These are phyloP conservation scores for Annulohypoxylon bovei DNA, from an alignment of 495 filamentous ascomycete genomes.

Conservation along the genomic window DNA sequence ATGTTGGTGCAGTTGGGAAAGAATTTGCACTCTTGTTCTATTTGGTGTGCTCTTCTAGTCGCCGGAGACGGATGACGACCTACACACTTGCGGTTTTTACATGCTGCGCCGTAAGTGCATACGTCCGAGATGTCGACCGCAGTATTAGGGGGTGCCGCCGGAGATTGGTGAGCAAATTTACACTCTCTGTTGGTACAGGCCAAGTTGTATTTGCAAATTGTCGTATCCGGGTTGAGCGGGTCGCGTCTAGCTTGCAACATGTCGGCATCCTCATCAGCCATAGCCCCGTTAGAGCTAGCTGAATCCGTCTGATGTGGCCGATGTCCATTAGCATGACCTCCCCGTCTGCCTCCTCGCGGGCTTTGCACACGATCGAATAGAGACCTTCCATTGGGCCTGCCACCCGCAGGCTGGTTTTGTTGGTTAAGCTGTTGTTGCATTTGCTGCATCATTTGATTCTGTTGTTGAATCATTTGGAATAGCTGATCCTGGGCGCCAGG, in stretches of 20 bases:
- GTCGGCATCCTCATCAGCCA: conserved; percentile 59
- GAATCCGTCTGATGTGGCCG: conserved; percentile 40
- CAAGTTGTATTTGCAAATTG: conserved; percentile 86
- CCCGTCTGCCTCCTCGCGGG: conserved; percentile 53
- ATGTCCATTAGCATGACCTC: conserved; percentile 49
- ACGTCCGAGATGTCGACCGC: conserved; percentile 80
- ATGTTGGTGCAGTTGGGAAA: conserved; percentile 93
- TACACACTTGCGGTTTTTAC: conserved; percentile 94
- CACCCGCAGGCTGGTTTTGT: conserved; percentile 46
- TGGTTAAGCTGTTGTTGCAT: conserved; percentile 71
- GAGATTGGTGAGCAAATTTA: conserved; percentile 92
- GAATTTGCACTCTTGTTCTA: conserved; percentile 90
- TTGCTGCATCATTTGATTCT: conserved; percentile 83
- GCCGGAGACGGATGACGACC: conserved; percentile 93
- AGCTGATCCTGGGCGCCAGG: conserved; percentile 72
- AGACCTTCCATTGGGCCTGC: conserved; percentile 65
- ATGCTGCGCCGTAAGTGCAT: conserved; percentile 87
- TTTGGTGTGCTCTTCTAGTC: conserved; percentile 75
- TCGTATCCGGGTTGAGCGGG: conserved; percentile 64
- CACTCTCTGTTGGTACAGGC: conserved; percentile 89
- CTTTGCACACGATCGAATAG: conserved; percentile 79
- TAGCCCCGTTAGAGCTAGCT: conserved; percentile 35
- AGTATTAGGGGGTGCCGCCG: conserved; percentile 81
- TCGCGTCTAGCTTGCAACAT: conserved; percentile 61
- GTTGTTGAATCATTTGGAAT: conserved; percentile 87